A percentile compares a stretch with the other conserved stretches of the same genome.
Evolutionary conservation across 148 eudicot genomes (phyloP).

Genomic region (Fagopyrum homotropicum): DNA sequence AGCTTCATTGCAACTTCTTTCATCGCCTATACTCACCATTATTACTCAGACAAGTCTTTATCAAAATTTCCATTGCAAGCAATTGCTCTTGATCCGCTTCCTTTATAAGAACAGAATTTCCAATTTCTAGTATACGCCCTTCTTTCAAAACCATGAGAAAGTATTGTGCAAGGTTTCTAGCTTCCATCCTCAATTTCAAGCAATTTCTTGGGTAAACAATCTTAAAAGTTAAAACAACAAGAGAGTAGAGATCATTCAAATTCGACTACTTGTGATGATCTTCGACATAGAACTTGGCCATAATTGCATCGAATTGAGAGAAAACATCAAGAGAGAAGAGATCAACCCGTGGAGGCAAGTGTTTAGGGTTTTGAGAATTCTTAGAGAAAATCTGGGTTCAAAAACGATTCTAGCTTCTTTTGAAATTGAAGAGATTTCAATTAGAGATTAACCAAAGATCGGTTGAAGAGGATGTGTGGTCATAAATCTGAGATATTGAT

Average conservation of each 20-base stretch:
- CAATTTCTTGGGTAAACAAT: no score
- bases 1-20: conserved; percentile 5
- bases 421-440: neutral
- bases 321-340: neutral
- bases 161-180: neutral
- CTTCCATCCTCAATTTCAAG: neutral
- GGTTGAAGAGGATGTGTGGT: neutral
- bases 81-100: neutral
- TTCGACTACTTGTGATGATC: conserved; percentile 10
- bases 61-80: neutral
- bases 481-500: neutral
- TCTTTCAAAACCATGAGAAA: neutral
- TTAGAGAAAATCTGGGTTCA: neutral
- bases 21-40: conserved; percentile 1
- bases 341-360: neutral
- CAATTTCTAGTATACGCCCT: neutral
- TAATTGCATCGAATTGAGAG: conserved; percentile 27
- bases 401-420: neutral
- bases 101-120: neutral
- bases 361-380: conserved; percentile 1
- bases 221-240: no score
- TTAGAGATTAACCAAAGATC: neutral
- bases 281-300: conserved; percentile 21
- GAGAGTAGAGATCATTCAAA: no score
- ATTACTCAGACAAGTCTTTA: neutral